A percentile compares a stretch with the other conserved stretches of the same genome.
These are phyloP conservation scores for Gossypium australe DNA, from an alignment of 345 rosid species.

Conservation along the genomic window DNA sequence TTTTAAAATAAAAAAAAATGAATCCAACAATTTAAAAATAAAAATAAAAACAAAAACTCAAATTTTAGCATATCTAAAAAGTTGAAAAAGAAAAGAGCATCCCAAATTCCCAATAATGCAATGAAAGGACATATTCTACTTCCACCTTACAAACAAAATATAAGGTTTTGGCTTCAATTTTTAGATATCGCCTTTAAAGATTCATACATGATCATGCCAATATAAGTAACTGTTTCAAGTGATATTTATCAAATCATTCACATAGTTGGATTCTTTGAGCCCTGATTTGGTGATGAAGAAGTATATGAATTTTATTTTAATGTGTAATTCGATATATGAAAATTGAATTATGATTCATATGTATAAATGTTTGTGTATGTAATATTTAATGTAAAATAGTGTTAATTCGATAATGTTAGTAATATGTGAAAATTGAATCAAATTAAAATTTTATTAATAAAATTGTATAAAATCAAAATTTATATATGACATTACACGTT, in stretches of 20 bases:
- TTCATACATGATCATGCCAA: not conserved
- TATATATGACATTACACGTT: too few relatives aligned
- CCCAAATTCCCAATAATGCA: not conserved
- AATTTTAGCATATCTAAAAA: not conserved
- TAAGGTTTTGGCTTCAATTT: conserved; percentile 1
- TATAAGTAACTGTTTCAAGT: not conserved
- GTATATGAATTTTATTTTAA: not conserved
- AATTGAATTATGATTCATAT: too few relatives aligned
- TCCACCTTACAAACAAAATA: not conserved
- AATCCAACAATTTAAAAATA: too few relatives aligned
- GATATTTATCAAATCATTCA: not conserved
- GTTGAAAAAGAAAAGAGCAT: not conserved
- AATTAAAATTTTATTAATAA: too few relatives aligned
- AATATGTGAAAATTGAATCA: too few relatives aligned
- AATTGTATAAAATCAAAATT: too few relatives aligned
- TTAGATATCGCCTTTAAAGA: not conserved
- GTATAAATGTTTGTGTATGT: too few relatives aligned
- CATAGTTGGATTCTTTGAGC: not conserved
- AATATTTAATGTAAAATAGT: too few relatives aligned
- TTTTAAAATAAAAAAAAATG: too few relatives aligned
- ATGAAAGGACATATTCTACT: not conserved
- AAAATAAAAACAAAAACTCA: too few relatives aligned
- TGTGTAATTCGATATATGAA: too few relatives aligned
- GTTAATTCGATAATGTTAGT: accelerated
- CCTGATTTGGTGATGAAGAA: not conserved